A percentile compares a stretch with the other conserved stretches of the same genome.
Evolutionary conservation across 306 rosid genomes (phyloP).

Genomic region (Cicer cuneatum): DNA sequence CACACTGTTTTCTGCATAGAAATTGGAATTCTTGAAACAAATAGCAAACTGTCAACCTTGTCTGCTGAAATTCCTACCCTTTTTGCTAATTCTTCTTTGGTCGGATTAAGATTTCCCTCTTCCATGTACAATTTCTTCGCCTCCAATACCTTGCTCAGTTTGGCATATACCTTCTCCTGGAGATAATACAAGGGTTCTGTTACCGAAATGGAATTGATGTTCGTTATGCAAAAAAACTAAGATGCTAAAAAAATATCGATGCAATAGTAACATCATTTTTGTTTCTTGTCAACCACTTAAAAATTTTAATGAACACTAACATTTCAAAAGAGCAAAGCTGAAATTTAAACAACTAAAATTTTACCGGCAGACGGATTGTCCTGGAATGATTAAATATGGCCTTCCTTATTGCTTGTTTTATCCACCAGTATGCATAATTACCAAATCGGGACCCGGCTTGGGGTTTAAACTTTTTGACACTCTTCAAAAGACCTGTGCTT

Average conservation of each 20-base stretch:
- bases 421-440: conserved; percentile 89
- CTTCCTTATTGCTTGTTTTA: conserved; percentile 73
- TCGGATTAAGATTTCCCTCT: conserved; percentile 77
- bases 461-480: conserved; percentile 85
- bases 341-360: conserved; percentile 39
- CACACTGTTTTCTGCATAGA: conserved; percentile 89
- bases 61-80: conserved; percentile 71
- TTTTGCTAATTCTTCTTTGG: conserved; percentile 77
- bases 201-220: conserved; percentile 33
- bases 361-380: conserved; percentile 87
- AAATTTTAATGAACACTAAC: neutral
- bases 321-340: conserved; percentile 34
- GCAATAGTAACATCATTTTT: conserved; percentile 30
- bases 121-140: conserved; percentile 73
- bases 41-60: conserved; percentile 65
- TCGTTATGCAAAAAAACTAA: conserved; percentile 33
- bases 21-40: conserved; percentile 71
- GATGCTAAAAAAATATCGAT: neutral
- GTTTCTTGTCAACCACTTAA: conserved; percentile 3
- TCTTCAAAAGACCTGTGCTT: conserved; percentile 90
- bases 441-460: conserved; percentile 79
- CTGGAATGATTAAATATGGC: conserved; percentile 79
- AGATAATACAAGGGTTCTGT: conserved; percentile 33
- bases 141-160: conserved; percentile 73
- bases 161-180: conserved; percentile 77